Base-by-base conservation (phyloP, 352 stramenopile genomes). In the Pythium myriotylum region DNA sequence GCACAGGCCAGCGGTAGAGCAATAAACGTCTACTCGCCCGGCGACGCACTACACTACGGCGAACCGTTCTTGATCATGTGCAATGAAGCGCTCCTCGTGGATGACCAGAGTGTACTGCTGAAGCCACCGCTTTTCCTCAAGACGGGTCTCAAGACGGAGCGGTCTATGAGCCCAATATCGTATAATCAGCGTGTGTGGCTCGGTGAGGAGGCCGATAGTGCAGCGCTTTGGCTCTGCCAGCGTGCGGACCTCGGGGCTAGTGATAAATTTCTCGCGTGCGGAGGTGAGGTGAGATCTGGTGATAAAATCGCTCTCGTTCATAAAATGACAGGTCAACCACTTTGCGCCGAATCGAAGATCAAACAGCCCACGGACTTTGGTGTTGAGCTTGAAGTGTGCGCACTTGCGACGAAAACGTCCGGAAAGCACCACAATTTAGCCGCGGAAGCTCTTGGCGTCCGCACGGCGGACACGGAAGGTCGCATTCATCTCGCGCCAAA, bases 91-190 rank as follows among this genome's bases (percentile, higher is more conserved):
- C 72, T 95, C 47, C 79, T 92, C 20, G 78, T 86, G 26, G 86
- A 94, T 54, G 76, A 89, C 59, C 73, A 81, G 67, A 92, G 83
- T 42, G 81, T 88, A 43, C 64, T 92, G 22, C 53, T 92, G 4
- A 83, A 80, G 45, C 72, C 84, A 42, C 75, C 84, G 41, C 79
- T 95, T 24, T 92, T 93, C 43, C 77, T 95, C 57, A 91, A 92
- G 68, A 92, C 86, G 0, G 80, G 73, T 5, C 66, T 95, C 55
- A 95, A 95, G 68, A 89, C 69, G 6, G 86, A 95, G 55, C 68
- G 72, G 22, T 91, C 79, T 20, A 94, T 94, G 83, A 95, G 86
- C 32, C 83, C 86, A n/a, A 88, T 95, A 53, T 86, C 84, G 56
- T 92, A 91, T 67, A 88, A 92, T 53, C 86, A 94, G 65, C 82